A percentile compares a stretch with the other conserved stretches of the same genome.
These are phyloP conservation scores for Pelargonium cotyledonis DNA, from an alignment of 441 rosid genomes.

Conservation along the genomic window DNA sequence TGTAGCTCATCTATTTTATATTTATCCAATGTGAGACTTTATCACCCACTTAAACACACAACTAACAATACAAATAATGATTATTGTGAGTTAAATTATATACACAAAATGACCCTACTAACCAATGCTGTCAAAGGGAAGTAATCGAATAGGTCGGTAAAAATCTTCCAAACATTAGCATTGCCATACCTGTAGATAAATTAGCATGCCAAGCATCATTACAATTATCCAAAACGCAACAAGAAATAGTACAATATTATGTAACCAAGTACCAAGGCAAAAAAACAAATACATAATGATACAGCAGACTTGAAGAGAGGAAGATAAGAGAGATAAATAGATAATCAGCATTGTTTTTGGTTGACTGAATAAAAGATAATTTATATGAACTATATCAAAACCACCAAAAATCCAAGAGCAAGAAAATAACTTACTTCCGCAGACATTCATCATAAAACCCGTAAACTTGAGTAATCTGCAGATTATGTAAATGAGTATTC, in stretches of 20 bases:
- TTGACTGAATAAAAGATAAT: not conserved
- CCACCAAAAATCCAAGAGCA: not conserved
- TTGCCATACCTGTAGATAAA: conserved; percentile 50
- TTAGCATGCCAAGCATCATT: not conserved
- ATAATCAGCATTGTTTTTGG: not conserved
- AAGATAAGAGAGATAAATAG: not conserved
- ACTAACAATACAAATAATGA: not conserved
- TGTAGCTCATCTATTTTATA: too few relatives aligned
- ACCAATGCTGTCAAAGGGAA: conserved; percentile 63
- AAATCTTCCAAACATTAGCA: conserved; percentile 62
- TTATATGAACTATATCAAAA: not conserved
- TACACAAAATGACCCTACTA: conserved; percentile 21
- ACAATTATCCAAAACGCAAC: not conserved
- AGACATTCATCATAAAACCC: conserved; percentile 34
- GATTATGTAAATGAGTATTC: conserved; percentile 4
- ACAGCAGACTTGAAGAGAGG: conserved; percentile 1
- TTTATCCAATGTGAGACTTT: too few relatives aligned
- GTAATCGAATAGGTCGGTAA: conserved; percentile 64
- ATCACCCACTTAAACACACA: too few relatives aligned
- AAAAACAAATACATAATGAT: not conserved
- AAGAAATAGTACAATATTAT: not conserved
- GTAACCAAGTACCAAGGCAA: not conserved
- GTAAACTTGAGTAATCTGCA: conserved; percentile 74
- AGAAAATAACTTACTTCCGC: conserved; percentile 50
- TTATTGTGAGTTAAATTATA: not conserved